Percentiles rank a stretch among this genome's conserved stretches.
phyloP scores from a whole-genome alignment of 352 stramenopile genomes.

The Blastocystis hominis region DNA sequence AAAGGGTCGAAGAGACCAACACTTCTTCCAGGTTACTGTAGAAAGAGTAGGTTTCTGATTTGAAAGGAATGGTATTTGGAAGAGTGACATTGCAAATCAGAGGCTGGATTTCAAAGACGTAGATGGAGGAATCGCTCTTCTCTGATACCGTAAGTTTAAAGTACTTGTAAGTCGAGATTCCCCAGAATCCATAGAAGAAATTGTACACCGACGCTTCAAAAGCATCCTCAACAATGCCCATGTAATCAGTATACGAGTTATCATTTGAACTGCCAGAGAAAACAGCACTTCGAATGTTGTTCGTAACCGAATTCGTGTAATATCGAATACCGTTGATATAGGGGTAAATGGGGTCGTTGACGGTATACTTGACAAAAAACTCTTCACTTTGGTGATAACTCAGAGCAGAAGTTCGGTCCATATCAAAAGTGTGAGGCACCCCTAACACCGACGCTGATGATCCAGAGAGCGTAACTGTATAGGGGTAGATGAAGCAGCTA shows the following conservation, averaged over 20 bases:
- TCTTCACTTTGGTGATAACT: too few species aligned
- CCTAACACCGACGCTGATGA: background rate
- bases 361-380: too few species aligned
- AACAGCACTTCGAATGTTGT: background rate
- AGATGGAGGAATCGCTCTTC: background rate
- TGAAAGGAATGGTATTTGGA: background rate
- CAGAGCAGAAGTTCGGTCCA: background rate
- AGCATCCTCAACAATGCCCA: background rate
- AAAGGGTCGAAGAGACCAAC: background rate
- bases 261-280: background rate
- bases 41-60: background rate
- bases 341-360: background rate
- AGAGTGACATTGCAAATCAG: background rate
- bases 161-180: background rate
- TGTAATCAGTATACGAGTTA: background rate
- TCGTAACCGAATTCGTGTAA: background rate
- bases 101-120: background rate
- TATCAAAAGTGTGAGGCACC: background rate
- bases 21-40: background rate
- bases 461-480: background rate
- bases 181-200: background rate
- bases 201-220: background rate
- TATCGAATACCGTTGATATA: background rate
- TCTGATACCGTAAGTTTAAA: background rate
- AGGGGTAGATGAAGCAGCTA: conserved; percentile 6